Base-by-base conservation (phyloP, 2,329 filamentous ascomycete species). In the Xylariaceae sp. region DNA sequence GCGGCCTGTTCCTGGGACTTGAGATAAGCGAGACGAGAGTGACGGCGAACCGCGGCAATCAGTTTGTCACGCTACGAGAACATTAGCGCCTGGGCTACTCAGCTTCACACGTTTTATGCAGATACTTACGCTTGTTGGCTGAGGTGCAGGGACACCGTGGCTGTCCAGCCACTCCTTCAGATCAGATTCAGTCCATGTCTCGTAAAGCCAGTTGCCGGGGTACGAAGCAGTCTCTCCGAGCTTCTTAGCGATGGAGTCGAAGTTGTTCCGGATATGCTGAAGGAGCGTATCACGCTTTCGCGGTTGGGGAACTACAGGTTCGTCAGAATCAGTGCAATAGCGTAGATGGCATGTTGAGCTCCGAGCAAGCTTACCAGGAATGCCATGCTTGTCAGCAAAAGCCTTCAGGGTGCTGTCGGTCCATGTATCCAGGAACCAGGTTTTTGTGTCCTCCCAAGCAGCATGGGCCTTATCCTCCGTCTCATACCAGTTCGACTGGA, bases 391-490 rank as follows among this genome's bases (percentile, higher is more conserved):
- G 63, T 97, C 90, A 48, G 88, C 83, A 66, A 97, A 97, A 2
- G 85, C 69, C 73, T 97, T 96, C 51, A 98, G 74, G 61, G 94
- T 83, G 50, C 88, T 96, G 41, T 97, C 90, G 50, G 84, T 82
- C 87, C 89, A 96, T 43, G 86, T 92, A 60, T 97, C 88, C 57
- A 97, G 83, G 52, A 97, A 85, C 92, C 92, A 97, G 54, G 90
- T 83, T 64, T 85, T 87, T 33, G 87, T 78, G 52, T 70, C 83
- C 34, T 67, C 61, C 66, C 85, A 89, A 16, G 85, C 80, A 31
- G 83, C 71, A 45, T 85, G 77, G 27, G 85, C 73, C 51, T 83
- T 81, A 30, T 92, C 85, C 50, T 88, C 83, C 8, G 83, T 81
- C 63, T 94, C 85, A 51, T 80, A 83, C 86, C 81, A 96, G 55